These are phyloP conservation scores for Anthostomella pinea DNA, from an alignment of 2,329 filamentous ascomycete genomes.

Conservation along the genomic window DNA sequence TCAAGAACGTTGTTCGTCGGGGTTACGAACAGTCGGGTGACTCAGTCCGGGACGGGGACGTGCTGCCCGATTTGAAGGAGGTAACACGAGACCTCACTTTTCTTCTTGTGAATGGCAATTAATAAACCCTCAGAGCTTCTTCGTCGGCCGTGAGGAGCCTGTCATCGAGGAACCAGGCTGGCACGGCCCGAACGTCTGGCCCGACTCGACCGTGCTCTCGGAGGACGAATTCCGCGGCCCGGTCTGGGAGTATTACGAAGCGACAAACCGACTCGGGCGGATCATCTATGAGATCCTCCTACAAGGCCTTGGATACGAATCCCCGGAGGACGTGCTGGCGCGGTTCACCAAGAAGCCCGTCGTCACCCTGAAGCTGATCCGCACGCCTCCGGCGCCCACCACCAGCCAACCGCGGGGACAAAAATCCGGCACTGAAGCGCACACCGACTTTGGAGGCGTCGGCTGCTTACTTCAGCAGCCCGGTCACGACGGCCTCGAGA, in stretches of 20 bases:
- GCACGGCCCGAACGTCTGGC: slow-evolving; percentile 33
- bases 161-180: slow-evolving; percentile 21
- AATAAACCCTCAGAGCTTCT: slow-evolving; percentile 16
- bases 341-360: slow-evolving; percentile 19
- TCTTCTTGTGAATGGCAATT: not conserved
- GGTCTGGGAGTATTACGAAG: slow-evolving; percentile 24
- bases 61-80: slow-evolving; percentile 26
- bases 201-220: slow-evolving; percentile 25
- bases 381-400: slow-evolving; percentile 10
- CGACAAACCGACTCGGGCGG: slow-evolving; percentile 20
- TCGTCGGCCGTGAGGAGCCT: slow-evolving; percentile 23
- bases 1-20: slow-evolving; percentile 21
- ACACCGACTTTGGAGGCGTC: slow-evolving; percentile 27
- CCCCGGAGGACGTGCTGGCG: slow-evolving; percentile 15
- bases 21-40: slow-evolving; percentile 26
- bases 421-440: slow-evolving; percentile 18
- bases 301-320: slow-evolving; percentile 23
- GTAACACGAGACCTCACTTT: not conserved
- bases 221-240: slow-evolving; percentile 29
- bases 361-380: slow-evolving; percentile 23
- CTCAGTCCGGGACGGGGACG: slow-evolving; percentile 14
- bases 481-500: slow-evolving; percentile 23
- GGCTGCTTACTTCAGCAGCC: slow-evolving; percentile 26
- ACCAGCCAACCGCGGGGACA: slow-evolving; percentile 11
- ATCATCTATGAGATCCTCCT: slow-evolving; percentile 26